Evolutionary conservation across 176 grass and related monocot genomes (phyloP), one percentile per base, ranked within the genome.

Genomic region (Oryza officinalis): DNA sequence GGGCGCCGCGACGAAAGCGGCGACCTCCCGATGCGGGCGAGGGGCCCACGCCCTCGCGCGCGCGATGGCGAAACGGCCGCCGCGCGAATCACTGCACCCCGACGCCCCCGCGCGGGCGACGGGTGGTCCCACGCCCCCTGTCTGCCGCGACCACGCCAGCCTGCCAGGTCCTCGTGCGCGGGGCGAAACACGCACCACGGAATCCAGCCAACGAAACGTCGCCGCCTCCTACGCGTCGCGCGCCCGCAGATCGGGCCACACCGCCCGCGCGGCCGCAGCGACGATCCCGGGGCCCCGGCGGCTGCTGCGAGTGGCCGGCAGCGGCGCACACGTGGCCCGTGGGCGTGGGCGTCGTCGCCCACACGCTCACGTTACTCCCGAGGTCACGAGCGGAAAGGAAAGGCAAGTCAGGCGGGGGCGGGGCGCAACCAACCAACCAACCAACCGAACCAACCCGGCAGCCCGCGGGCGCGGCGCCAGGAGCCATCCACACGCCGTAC

Each of bases 291-390:
- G 83, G 45, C 20, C 45, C 26, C 45, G 60, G 74, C 57, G 67
- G 44, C 50, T 54, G 20, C 52, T 57, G 50, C 50, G 78, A 76
- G 88, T 74, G 80, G 80, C 75, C 80, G 83, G 88, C 88, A 76
- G 83, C 72, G 72, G 83, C 33, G 88, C 79, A 86, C 84, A 90
- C 88, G 88, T 83, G 88, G 73, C 59, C 88, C 67, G 83, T 28
- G 78, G 66, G 25, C 72, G 54, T 61, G 57, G 27, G 18, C 2
- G 38, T 15, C 64, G 73, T 82, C 88, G 80, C 74, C 84, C 80
- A 50, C 88, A 87, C 80, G 88, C 73, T 88, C 90, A 81, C 90
- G 81, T 74, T 63, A 81, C 60, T 88, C 78, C 78, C 81, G 71
- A 85, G 82, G 74, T 85, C 72, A 85, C 86, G 81, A 91, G 86